Percentiles rank a stretch among this genome's conserved stretches.
Evolutionary conservation across 208 protist species (phyloP).

Genomic region (Polymyxa betae): DNA sequence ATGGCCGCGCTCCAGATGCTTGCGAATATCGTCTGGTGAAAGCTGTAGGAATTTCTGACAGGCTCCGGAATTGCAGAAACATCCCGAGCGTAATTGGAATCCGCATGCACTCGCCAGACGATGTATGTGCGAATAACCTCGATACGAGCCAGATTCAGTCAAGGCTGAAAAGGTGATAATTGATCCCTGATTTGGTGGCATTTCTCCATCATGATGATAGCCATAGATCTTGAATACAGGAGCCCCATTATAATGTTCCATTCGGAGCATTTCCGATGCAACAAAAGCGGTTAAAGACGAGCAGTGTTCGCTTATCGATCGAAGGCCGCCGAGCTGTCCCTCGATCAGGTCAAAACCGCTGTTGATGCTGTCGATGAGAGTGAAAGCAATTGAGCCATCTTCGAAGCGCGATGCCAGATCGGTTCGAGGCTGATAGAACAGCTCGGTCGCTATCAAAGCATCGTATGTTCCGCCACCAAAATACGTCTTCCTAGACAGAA

Average conservation of each 20-base stretch:
- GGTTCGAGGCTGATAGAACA: not conserved
- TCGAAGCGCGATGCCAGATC: constrained; percentile 2
- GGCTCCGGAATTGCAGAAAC: constrained; percentile 58
- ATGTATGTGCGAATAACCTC: constrained; percentile 4
- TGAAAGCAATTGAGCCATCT: constrained; percentile 41
- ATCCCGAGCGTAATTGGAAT: constrained; percentile 48
- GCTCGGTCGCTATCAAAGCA: not conserved
- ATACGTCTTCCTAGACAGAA: constrained; percentile 5
- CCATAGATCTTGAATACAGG: constrained; percentile 21
- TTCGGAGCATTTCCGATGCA: not conserved
- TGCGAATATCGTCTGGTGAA: constrained; percentile 1
- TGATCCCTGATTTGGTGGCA: not conserved
- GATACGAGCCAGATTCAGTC: not conserved
- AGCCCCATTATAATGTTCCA: not conserved
- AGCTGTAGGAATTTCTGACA: constrained; percentile 50
- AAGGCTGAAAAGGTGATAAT: constrained; percentile 51
- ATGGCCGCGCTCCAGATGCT: constrained; percentile 3
- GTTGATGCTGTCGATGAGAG: constrained; percentile 11
- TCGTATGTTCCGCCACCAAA: constrained; percentile 4
- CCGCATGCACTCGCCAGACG: not conserved
- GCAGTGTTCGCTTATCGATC: constrained; percentile 37
- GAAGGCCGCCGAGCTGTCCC: constrained; percentile 9
- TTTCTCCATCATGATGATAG: not conserved
- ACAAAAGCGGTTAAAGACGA: not conserved
- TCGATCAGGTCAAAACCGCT: not conserved